Evolutionary conservation across 805 yeast genomes (phyloP).

Genomic region (Clavispora fructus): DNA sequence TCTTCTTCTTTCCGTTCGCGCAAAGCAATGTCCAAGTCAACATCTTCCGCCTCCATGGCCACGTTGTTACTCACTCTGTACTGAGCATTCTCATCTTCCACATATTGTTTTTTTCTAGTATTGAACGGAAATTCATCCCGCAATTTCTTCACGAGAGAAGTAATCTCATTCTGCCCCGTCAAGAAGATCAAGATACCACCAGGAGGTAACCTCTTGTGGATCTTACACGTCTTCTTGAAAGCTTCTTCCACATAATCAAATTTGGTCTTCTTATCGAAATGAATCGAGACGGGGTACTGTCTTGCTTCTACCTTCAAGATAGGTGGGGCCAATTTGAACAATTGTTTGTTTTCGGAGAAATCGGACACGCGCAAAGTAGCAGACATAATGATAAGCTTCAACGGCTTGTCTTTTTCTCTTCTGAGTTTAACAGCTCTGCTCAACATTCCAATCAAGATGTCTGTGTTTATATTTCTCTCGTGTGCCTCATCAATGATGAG

Average conservation of each 20-base stretch:
- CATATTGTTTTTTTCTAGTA: constrained; percentile 17
- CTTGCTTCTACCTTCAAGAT: constrained; percentile 85
- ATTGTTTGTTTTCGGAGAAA: constrained; percentile 71
- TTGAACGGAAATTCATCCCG: constrained; percentile 63
- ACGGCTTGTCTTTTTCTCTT: constrained; percentile 48
- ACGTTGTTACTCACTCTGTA: constrained; percentile 56
- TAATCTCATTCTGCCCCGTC: constrained; percentile 94
- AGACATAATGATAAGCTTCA: constrained; percentile 90
- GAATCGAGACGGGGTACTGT: constrained; percentile 89
- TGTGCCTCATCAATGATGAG: constrained; percentile 96
- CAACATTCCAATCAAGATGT: constrained; percentile 89
- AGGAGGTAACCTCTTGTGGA: constrained; percentile 80
- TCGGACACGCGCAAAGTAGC: constrained; percentile 94
- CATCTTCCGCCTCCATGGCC: constrained; percentile 81
- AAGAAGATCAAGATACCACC: constrained; percentile 90
- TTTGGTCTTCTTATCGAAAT: constrained; percentile 77
- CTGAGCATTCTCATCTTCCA: constrained; percentile 20
- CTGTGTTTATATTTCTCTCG: constrained; percentile 94
- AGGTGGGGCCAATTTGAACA: constrained; percentile 78
- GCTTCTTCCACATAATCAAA: constrained; percentile 83
- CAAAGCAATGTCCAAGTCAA: constrained; percentile 60
- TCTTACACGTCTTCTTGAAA: constrained; percentile 75
- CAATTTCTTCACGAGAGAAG: constrained; percentile 63
- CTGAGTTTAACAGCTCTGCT: constrained; percentile 81
- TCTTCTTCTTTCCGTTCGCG: constrained; percentile 25